These are phyloP conservation scores for Thuidium tamariscinum DNA, from an alignment of 225 moss, liverwort and hornwort species.

Conservation along the genomic window DNA sequence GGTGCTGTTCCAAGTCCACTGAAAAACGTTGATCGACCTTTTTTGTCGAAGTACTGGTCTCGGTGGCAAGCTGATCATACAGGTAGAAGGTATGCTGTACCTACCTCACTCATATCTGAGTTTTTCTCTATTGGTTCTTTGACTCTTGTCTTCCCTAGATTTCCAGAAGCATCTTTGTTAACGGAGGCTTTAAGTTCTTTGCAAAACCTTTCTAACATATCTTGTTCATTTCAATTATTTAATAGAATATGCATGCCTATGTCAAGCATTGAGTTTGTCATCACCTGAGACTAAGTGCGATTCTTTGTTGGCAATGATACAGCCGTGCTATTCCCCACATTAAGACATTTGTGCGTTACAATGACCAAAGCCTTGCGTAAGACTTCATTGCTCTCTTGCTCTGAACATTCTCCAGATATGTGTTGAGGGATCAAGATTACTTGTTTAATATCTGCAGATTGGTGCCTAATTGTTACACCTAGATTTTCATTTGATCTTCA, in stretches of 20 bases:
- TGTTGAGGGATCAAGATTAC: neutral
- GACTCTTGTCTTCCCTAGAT: neutral
- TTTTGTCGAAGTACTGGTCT: constrained; percentile 83
- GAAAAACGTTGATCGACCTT: constrained; percentile 77
- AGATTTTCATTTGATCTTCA: neutral
- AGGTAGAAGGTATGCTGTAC: constrained; percentile 53
- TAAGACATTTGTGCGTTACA: constrained; percentile 83
- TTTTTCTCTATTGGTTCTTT: neutral
- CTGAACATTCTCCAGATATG: neutral
- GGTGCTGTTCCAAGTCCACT: constrained; percentile 87
- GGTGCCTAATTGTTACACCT: neutral
- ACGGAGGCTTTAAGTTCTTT: neutral
- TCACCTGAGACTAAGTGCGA: neutral
- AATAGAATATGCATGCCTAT: neutral
- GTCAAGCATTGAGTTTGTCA: neutral
- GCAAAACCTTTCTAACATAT: neutral
- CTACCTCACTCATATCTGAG: neutral
- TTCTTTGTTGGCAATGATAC: constrained; percentile 11
- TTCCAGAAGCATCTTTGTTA: neutral
- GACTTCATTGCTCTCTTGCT: constrained; percentile 4
- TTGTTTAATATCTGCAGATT: neutral
- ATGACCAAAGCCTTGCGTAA: constrained; percentile 71
- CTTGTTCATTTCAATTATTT: neutral
- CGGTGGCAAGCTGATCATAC: constrained; percentile 88
- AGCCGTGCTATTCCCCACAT: constrained; percentile 94